Base-by-base conservation (phyloP, 2,329 filamentous ascomycete genomes). In the Ceratocystis variospora region DNA sequence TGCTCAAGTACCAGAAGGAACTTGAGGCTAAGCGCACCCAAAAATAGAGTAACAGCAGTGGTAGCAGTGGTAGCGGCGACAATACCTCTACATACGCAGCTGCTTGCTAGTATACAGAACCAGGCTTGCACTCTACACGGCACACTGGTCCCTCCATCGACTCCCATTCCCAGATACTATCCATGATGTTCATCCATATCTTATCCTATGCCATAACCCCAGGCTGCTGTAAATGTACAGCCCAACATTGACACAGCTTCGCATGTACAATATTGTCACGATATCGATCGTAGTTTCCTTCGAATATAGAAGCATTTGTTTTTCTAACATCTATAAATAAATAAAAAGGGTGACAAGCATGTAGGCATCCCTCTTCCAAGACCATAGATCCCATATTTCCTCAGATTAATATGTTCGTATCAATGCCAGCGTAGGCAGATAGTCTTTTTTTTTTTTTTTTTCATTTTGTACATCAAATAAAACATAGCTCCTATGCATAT, bases 1-100 rank as follows among this genome's bases (percentile, higher is more conserved):
- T 84, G 46, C 80, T 81, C 71, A 83, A 83, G 75, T 79, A 85
- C 73, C 73, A 83, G 74, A 80, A 81, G 70, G 82, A 85, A 74
- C 75, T 83, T 12, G 81, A 83, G 67, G 78, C 77, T 28, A 84
- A 83, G 77, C 75, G 80, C 68, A 79, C 76, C 31, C 66, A 68
- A 50, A 68, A 68, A 50, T 68, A 68, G 57, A 50, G 12, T 41
- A 10, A 41, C 37, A 12, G 12, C 37, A 41, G 37, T 37, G 8
- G 12, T 10, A 41, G 3, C 37, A 41, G 37, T 41, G 3, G 37
- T 41, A 41, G 37, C 37, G 12, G 10, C 12, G 10, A 4, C 37
- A 41, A 41, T 41, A 12, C 37, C 37, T 41, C 12, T 41, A 41
- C 37, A 41, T 41, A 15, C 37, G 10, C 37, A 41, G 12, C 37